phyloP scores from a whole-genome alignment of 345 rosid genomes.

The Ceriops zippeliana region DNA sequence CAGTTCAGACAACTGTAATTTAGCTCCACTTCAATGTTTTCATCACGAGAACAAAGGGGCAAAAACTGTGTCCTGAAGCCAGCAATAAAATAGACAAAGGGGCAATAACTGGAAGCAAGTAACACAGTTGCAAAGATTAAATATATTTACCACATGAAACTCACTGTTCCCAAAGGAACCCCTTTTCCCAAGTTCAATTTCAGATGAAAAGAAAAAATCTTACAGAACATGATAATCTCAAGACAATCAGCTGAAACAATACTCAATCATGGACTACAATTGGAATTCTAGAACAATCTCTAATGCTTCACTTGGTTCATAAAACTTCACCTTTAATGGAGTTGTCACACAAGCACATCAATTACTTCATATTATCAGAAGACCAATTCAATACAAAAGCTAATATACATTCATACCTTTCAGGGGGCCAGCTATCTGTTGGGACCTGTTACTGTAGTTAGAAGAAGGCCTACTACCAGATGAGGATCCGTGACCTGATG shows the following conservation, averaged over 20 bases:
- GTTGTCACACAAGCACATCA: neutral
- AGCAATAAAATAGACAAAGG: neutral
- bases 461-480: conserved; percentile 70
- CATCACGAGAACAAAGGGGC: neutral
- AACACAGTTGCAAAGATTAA: neutral
- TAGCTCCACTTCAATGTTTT: neutral
- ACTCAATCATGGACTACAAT: neutral
- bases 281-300: neutral
- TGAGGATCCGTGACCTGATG: conserved; percentile 50
- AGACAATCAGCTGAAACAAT: neutral
- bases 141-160: neutral
- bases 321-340: neutral
- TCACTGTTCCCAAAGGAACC: neutral
- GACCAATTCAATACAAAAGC: conserved; percentile 2
- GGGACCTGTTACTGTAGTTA: conserved; percentile 63
- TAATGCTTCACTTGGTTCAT: neutral
- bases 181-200: neutral
- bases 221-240: neutral
- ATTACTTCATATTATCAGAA: neutral
- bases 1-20: neutral
- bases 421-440: conserved; percentile 52
- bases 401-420: conserved; percentile 46
- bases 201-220: neutral
- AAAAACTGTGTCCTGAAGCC: neutral
- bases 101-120: neutral